A percentile compares a stretch with the other conserved stretches of the same genome.
Evolutionary conservation across 2,329 filamentous ascomycete genomes (phyloP).

Genomic region (Xylaria sp.): DNA sequence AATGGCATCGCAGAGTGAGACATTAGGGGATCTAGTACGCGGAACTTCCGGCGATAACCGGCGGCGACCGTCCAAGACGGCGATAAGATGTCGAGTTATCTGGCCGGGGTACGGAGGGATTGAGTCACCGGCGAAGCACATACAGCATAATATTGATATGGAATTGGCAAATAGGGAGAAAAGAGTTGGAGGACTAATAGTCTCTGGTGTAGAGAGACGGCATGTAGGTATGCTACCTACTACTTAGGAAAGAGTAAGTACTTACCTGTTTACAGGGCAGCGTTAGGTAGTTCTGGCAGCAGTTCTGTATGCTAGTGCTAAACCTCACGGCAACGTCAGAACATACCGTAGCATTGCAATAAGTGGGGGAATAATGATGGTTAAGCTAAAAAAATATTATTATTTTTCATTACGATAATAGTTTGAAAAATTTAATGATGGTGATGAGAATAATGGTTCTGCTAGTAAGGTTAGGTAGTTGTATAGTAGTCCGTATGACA

Average conservation of each 20-base stretch:
- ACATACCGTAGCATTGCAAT: too few species aligned
- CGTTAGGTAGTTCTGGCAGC: neutral
- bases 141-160: neutral
- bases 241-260: too few species aligned
- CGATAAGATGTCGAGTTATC: neutral
- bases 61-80: constrained; percentile 24
- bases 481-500: too few species aligned
- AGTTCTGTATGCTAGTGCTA: neutral
- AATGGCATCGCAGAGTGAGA: too few species aligned
- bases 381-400: too few species aligned
- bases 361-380: too few species aligned
- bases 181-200: neutral
- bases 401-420: too few species aligned
- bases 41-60: constrained; percentile 33
- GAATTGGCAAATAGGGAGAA: neutral
- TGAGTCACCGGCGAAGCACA: constrained; percentile 33
- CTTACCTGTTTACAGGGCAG: neutral
- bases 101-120: neutral
- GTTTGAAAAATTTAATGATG: too few species aligned
- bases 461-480: too few species aligned
- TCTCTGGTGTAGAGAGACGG: neutral
- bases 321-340: too few species aligned
- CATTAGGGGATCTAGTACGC: neutral
- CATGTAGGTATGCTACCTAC: neutral
- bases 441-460: too few species aligned